Evolutionary conservation across 2,329 filamentous ascomycete species (phyloP).

Genomic region (Zasmidium angulare): DNA sequence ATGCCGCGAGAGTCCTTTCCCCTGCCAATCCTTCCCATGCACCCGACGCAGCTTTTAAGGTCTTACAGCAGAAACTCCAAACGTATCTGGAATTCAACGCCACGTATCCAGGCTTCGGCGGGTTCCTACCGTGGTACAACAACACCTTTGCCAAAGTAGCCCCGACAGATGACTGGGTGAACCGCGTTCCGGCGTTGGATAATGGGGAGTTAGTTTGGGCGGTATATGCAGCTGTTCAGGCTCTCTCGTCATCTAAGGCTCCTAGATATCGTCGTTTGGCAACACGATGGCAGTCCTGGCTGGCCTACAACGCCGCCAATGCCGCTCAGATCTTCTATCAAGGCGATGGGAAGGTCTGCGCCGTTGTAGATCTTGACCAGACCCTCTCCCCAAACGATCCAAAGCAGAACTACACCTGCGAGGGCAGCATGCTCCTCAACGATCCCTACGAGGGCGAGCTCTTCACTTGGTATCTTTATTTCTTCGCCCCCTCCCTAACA

Average conservation of each 20-base stretch:
- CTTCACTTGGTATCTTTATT: conserved; percentile 43
- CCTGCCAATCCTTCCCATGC: neutral
- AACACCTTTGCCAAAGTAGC: conserved; percentile 22
- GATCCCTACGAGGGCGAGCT: conserved; percentile 49
- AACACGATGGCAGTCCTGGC: conserved; percentile 40
- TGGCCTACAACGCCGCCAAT: conserved; percentile 43
- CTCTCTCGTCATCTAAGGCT: conserved; percentile 33
- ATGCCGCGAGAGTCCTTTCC: conserved; percentile 39
- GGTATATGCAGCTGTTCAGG: conserved; percentile 43
- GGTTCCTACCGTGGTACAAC: conserved; percentile 44
- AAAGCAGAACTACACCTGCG: conserved; percentile 39
- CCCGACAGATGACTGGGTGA: conserved; percentile 41
- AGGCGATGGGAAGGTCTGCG: conserved; percentile 42
- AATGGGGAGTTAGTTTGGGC: conserved; percentile 49
- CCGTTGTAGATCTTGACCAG: conserved; percentile 42
- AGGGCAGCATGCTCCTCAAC: conserved; percentile 37
- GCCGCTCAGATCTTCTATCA: conserved; percentile 40
- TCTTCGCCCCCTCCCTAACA: conserved; percentile 39
- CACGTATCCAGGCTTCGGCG: conserved; percentile 44
- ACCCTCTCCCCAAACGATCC: conserved; percentile 31
- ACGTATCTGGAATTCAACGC: conserved; percentile 44
- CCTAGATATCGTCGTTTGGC: conserved; percentile 34
- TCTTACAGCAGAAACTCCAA: conserved; percentile 40
- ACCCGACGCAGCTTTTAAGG: neutral
- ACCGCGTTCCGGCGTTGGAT: conserved; percentile 43